Base-by-base conservation (phyloP, 352 stramenopile genomes). In the Phytophthora megakarya region DNA sequence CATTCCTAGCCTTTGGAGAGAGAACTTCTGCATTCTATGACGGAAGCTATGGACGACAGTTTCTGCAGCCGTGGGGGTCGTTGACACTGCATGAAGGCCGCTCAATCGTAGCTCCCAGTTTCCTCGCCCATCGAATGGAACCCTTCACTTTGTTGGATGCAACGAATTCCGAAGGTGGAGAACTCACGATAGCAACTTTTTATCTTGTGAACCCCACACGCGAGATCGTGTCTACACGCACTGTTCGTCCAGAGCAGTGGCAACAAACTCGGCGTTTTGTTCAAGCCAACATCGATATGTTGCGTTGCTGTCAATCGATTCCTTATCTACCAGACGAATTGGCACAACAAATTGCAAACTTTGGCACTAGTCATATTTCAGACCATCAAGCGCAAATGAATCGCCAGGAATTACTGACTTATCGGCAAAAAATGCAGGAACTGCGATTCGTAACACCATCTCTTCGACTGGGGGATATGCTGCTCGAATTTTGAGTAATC, bases 371-470 rank as follows among this genome's bases (percentile, higher is more conserved):
- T 35, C 33, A 54, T 23, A 16, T 48, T 15, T 44, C 50, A 3
- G 59, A 67, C 16, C 13, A 4, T 5, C 47, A 67, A 10, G 42
- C 23, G 12, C 59, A 49, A 28, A 30, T 54, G 19, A 44, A 25
- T 38, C 50, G 59, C 8, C 30, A 50, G n/a, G 16, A 47, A 30
- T 12, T 61, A 21, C 16, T 61, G 25, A 32, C 3, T 21, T 25
- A 49, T n/a, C 42, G 59, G 6, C 59, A 35, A 19, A 60, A 60
- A 9, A 8, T 39, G 33, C 59, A 67, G 32, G 59, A 49, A 19
- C 50, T 67, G 33, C 59, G 59, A 18, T 67, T 67, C 16, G 13
- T 67, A 32, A 43, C 50, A 11, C 59, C 59, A 28, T 61, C 59
- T 5, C 26, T 56, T 25, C 40, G 59, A 21, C 42, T 67, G 15